These are phyloP conservation scores for Eucalyptus marginata DNA, from an alignment of 345 rosid genomes.

Conservation along the genomic window DNA sequence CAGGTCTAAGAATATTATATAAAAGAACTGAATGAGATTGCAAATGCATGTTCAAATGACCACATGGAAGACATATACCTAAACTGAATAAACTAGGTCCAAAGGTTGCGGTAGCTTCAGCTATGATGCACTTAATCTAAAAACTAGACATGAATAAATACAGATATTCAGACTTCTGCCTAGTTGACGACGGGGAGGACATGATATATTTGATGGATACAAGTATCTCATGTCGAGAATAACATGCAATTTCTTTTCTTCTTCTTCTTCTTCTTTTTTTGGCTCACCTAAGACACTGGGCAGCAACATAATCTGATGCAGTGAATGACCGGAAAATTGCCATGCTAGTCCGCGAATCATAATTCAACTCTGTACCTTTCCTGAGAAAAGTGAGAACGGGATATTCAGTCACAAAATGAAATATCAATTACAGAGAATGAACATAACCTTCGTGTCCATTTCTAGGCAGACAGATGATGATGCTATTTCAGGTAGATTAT, in stretches of 20 bases:
- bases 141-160: neutral
- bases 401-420: neutral
- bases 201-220: neutral
- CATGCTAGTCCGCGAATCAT: slow-evolving; percentile 58
- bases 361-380: slow-evolving; percentile 41
- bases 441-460: neutral
- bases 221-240: neutral
- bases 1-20: neutral
- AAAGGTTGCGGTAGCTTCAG: neutral
- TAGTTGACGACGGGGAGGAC: neutral
- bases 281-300: slow-evolving; percentile 67
- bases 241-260: neutral
- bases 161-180: neutral
- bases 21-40: neutral
- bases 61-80: neutral
- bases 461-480: neutral
- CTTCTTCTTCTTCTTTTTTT: neutral
- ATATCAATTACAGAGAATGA: neutral
- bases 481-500: neutral
- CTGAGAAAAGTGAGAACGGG: slow-evolving; percentile 14
- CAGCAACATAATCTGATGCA: slow-evolving; percentile 67
- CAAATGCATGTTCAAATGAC: neutral
- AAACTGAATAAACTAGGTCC: neutral
- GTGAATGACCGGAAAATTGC: slow-evolving; percentile 66
- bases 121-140: neutral